Base-by-base conservation (phyloP, 1,139 yeast genomes). In the Protomyces inouyei region DNA sequence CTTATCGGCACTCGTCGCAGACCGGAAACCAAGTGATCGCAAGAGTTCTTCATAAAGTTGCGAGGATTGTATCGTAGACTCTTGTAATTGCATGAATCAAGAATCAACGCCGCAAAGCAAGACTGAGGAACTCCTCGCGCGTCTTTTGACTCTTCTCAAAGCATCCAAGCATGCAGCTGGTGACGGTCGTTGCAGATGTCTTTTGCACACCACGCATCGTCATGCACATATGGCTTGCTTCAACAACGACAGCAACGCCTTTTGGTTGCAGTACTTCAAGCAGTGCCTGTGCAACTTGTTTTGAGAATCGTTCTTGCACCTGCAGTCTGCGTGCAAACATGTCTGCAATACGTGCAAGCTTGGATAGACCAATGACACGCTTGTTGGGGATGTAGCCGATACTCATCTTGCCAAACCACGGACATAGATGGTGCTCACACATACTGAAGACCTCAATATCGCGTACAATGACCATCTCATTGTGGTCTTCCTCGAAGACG, bases 161-260 rank as follows among this genome's bases (percentile, higher is more conserved):
- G 36, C 92, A 70, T 14, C 64, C 98, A 72, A 93, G 82, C 98
- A 93, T 91, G 74, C 98, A 92, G 73, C 97, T 89, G 36, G 98
- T 95, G 55, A 93, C 86, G 2, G 99, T 93, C 35, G 89, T 83
- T 23, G 96, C 87, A 0, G 98, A 97, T 0, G 96, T 85, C 76
- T 93, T 95, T 75, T 93, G 97, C 28, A 93, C 91, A 60, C 99
- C 99, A 73, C 99, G 84, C 76, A 96, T 90, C 38, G 92, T 98
- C 99, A 93, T 93, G 76, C 99, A 93, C 98, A 95, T 93, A 74
- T 93, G 99, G 9, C 95, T 85, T 35, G 98, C 98, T 76, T 93
- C 98, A 73, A 93, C 91, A 28, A 93, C 97, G 51, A 93, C 98
- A 0, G 98, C 98, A 14, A 93, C 98, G 65, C 98, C 98, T 71